Evolutionary conservation across 2,329 filamentous ascomycete genomes (phyloP), one percentile per base, ranked within the genome.

Genomic region (Aciculosporium take): DNA sequence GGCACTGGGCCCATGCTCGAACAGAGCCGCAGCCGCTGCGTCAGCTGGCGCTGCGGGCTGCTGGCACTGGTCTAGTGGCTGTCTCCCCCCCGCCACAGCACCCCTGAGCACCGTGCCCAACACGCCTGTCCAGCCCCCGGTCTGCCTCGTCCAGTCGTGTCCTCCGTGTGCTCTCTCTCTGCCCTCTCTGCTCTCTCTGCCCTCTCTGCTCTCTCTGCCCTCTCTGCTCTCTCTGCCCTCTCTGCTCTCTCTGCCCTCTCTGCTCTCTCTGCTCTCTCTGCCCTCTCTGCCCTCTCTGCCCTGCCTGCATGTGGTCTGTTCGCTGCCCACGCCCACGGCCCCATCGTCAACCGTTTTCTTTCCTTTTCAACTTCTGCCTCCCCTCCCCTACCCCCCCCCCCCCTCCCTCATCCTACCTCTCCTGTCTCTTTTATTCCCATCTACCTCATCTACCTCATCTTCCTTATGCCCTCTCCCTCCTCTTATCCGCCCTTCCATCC

Each of bases 341-440:
- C 47, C 43, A 45, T 37, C 43, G 39, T 41, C 21, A 39, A 32
- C 31, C 36, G 30, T 28, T 39, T 38, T 45, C 32, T 21, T 52
- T 55, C 50, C 51, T 52, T 52, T 55, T 46, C 41, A n/a, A n/a
- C n/a, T n/a, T n/a, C n/a, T n/a, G n/a, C n/a, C n/a, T n/a, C n/a
- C 37, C 43, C 46, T 44, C 52, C 49, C 50, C 52, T 49, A 50
- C 51, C 48, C 52, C 49, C 46, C 49, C 18, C 9, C 12, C 49
- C 46, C 49, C 42, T 49, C 15, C 33, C 35, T 31, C 39, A 25
- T 42, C 21, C 33, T 33, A 32, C 29, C 46, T 42, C 46, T 49
- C 46, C 49, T 43, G 48, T 18, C 28, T 31, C 28, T 39, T 28
- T 36, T 30, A 34, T 17, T 36, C 29, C 10, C 35, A 24, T 46